Base-by-base conservation (phyloP, 192 early-diverging fungal genomes). In the Entomortierella lignicola region DNA sequence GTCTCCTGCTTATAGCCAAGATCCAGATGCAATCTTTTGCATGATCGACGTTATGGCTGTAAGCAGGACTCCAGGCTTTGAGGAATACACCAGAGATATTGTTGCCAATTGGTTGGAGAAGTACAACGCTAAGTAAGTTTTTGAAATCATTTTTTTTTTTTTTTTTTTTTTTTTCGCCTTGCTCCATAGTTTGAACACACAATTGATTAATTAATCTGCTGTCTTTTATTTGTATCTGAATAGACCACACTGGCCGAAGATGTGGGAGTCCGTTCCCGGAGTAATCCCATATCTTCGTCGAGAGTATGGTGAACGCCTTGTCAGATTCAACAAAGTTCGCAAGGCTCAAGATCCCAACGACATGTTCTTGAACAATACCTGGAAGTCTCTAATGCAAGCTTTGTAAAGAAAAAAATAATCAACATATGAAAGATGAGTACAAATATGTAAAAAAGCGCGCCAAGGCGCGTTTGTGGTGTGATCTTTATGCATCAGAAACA, bases 211-310 rank as follows among this genome's bases (percentile, higher is more conserved):
- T 29, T 68, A 23, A 47, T 48, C 31, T 27, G 10, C 27, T 34
- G 34, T 25, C 12, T 21, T 21, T 34, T 8, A 3, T 69, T 21
- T 58, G n/a, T n/a, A n/a, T 64, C 55, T 79, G 25, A 42, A 18
- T 70, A 82, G 81, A 31, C 66, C 71, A 0, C 81, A 82, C 27
- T 82, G 72, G 81, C 27, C 69, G 23, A 77, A 77, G 61, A 15
- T 60, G 32, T 82, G 69, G 73, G 81, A 77, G 59, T 21, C 2
- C 7, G 55, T 77, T 1, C 61, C 69, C 0, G 56, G 54, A 0
- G 39, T 77, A 4, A 0, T 50, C 41, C 25, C 62, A 4, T 31
- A 66, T 52, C 43, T 77, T 8, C 71, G 56, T 31, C 44, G 41
- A 23, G 56, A 29, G 48, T 68, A 64, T 20, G 65, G 55, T 0